Percentiles rank a stretch among this genome's conserved stretches.
Evolutionary conservation across 306 rosid species (phyloP).

Genomic region (Medicago truncatula): MtrunA17r5.0-ANR NC_053048.1:42114001-42114500

Average conservation of each 20-base stretch:
- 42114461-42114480: neutral
- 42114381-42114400: neutral
- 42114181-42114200: neutral
- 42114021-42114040: too few species aligned
- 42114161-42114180: neutral
- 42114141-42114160: neutral
- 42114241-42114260: conserved; percentile 68
- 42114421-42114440: neutral
- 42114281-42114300: conserved; percentile 54
- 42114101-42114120: conserved; percentile 1
- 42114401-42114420: neutral
- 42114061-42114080: too few species aligned
- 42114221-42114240: conserved; percentile 69
- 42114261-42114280: conserved; percentile 73
- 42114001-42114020: neutral
- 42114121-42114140: neutral
- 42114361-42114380: conserved; percentile 5
- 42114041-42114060: too few species aligned
- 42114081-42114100: neutral
- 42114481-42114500: too few species aligned
- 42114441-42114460: neutral
- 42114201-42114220: neutral
- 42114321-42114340: conserved; percentile 23
- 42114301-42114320: conserved; percentile 18
- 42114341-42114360: neutral